Evolutionary conservation across 2,329 filamentous ascomycete genomes (phyloP).

Genomic region (Nigrospora osmanthi): DNA sequence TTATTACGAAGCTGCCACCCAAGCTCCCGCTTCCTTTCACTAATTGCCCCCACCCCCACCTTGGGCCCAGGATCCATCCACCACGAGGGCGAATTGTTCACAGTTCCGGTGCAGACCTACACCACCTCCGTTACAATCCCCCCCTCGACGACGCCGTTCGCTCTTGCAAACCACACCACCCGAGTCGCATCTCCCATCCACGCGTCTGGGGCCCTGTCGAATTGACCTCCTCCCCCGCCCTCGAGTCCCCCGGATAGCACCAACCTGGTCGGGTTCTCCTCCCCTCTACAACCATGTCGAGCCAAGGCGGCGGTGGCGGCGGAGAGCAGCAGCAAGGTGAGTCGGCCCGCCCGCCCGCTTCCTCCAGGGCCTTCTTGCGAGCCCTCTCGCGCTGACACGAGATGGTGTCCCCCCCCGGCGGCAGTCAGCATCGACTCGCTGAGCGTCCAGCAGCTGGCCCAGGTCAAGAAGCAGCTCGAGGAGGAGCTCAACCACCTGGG

Average conservation of each 20-base stretch:
- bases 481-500: conserved; percentile 94
- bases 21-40: too few relatives aligned
- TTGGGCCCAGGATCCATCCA: too few relatives aligned
- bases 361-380: not conserved
- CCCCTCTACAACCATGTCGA: conserved; percentile 2
- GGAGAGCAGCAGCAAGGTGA: not conserved
- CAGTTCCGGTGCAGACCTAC: too few relatives aligned
- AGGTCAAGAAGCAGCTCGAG: conserved; percentile 93
- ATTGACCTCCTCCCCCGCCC: too few relatives aligned
- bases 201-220: too few relatives aligned
- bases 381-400: not conserved
- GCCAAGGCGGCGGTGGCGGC: not conserved
- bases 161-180: not conserved
- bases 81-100: too few relatives aligned
- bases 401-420: not conserved
- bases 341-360: not conserved
- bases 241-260: not conserved
- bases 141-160: not conserved
- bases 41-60: too few relatives aligned
- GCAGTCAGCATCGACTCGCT: conserved; percentile 64
- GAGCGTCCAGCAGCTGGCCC: conserved; percentile 74
- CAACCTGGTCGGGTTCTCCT: too few relatives aligned
- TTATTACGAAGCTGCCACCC: too few relatives aligned
- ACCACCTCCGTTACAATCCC: not conserved
- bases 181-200: not conserved